Percentiles rank a stretch among this genome's conserved stretches.
phyloP scores from a whole-genome alignment of 2,329 filamentous ascomycete species.

The Erysiphe neolycopersici region DNA sequence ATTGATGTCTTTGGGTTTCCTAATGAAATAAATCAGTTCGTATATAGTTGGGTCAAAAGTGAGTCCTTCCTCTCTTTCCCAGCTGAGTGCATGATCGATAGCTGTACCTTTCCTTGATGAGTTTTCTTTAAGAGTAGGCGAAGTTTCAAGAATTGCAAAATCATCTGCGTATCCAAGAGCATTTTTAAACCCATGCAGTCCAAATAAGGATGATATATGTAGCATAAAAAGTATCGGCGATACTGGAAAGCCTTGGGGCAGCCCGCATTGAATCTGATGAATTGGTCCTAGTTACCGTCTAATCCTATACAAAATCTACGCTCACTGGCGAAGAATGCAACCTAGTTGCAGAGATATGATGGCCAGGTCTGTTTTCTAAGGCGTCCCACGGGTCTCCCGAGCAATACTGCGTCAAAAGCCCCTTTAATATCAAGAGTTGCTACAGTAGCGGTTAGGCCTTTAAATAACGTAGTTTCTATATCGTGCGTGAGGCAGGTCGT shows the following conservation, averaged over 20 bases:
- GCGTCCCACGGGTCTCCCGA: not conserved
- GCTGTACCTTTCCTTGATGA: not conserved
- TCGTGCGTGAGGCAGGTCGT: too few species aligned
- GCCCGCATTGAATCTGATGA: not conserved
- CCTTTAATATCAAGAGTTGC: not conserved
- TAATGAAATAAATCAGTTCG: not conserved
- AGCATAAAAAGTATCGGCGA: not conserved
- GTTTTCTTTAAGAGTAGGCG: not conserved
- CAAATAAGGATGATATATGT: not conserved
- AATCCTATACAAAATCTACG: not conserved
- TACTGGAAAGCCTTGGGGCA: not conserved
- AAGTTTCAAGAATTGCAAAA: not conserved
- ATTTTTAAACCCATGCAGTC: not conserved
- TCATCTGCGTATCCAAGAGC: not conserved
- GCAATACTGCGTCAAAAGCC: not conserved
- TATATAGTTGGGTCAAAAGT: not conserved
- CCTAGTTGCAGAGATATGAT: not conserved
- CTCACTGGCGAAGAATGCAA: not conserved
- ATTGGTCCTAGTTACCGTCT: not conserved
- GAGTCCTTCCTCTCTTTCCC: not conserved
- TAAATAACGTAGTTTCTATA: too few species aligned
- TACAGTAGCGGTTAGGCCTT: too few species aligned
- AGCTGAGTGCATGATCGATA: not conserved
- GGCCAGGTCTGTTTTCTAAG: not conserved
- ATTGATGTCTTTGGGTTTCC: too few species aligned